Evolutionary conservation across 768 basidiomycete genomes (phyloP).

Genomic region (Ramaria sp.): DNA sequence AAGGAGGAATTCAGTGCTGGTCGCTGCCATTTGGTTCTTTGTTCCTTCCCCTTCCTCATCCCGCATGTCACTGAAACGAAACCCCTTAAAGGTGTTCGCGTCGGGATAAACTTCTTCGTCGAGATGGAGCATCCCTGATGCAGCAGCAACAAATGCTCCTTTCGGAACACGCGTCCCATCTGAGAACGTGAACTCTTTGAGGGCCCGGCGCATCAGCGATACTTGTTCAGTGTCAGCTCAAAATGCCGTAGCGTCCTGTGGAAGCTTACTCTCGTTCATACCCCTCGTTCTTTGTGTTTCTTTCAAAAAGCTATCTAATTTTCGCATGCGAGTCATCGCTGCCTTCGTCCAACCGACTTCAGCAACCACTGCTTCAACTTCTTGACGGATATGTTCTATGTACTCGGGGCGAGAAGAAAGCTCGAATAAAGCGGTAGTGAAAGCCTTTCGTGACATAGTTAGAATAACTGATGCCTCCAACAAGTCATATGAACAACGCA

Average conservation of each 20-base stretch:
- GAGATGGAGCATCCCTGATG: constrained; percentile 10
- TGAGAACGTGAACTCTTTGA: constrained; percentile 13
- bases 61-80: constrained; percentile 9
- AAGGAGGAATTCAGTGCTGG: constrained; percentile 1
- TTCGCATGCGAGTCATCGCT: constrained; percentile 21
- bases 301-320: constrained; percentile 25
- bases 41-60: constrained; percentile 8
- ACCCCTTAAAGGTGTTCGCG: constrained; percentile 12
- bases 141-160: constrained; percentile 18
- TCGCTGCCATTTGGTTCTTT: constrained; percentile 12
- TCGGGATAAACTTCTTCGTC: constrained; percentile 12
- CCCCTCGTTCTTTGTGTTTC: constrained; percentile 20
- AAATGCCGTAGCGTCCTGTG: not conserved
- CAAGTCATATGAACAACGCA: not conserved
- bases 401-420: constrained; percentile 24
- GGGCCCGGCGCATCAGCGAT: constrained; percentile 6
- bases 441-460: not conserved
- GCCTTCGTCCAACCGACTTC: constrained; percentile 18
- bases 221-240: not conserved
- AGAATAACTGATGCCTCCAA: not conserved
- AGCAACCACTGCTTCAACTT: constrained; percentile 24
- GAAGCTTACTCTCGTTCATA: constrained; percentile 16
- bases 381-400: constrained; percentile 27
- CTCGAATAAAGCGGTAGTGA: constrained; percentile 28
- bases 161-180: constrained; percentile 13